Percentiles rank a stretch among this genome's conserved stretches.
Conservation (phyloP, 78 protist genomes). For the Carpediemonas membranifera region DNA sequence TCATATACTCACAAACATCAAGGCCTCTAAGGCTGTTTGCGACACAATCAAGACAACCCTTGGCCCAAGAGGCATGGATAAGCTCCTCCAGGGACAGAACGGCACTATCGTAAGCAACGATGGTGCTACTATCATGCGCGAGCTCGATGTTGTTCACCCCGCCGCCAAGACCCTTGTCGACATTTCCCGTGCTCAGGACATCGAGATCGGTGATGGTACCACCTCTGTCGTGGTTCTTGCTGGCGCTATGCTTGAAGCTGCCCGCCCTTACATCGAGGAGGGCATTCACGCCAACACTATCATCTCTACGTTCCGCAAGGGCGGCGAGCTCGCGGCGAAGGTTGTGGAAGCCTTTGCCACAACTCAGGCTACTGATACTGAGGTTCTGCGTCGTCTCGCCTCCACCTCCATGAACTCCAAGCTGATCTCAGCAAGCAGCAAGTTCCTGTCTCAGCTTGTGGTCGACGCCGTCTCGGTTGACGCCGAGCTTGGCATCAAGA, state of each 20-base stretch:
- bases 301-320: constrained; percentile 66
- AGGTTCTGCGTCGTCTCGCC: constrained; percentile 70
- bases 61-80: constrained; percentile 75
- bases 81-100: constrained; percentile 39
- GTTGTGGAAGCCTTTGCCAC: not conserved
- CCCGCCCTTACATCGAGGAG: constrained; percentile 89
- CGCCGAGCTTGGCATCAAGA: constrained; percentile 89
- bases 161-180: constrained; percentile 95
- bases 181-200: constrained; percentile 82
- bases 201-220: constrained; percentile 99
- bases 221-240: constrained; percentile 94
- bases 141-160: constrained; percentile 96
- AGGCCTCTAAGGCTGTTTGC: constrained; percentile 65
- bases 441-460: constrained; percentile 82
- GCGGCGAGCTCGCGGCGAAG: constrained; percentile 27
- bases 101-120: constrained; percentile 84
- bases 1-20: constrained; percentile 92
- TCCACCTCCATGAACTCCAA: constrained; percentile 91
- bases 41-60: constrained; percentile 66
- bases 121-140: constrained; percentile 97
- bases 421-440: constrained; percentile 66
- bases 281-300: constrained; percentile 92
- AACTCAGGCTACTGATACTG: not conserved
- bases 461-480: constrained; percentile 78
- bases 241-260: constrained; percentile 79